Evolutionary conservation across 768 basidiomycete species (phyloP).

Genomic region (Wakefieldia striispora): DNA sequence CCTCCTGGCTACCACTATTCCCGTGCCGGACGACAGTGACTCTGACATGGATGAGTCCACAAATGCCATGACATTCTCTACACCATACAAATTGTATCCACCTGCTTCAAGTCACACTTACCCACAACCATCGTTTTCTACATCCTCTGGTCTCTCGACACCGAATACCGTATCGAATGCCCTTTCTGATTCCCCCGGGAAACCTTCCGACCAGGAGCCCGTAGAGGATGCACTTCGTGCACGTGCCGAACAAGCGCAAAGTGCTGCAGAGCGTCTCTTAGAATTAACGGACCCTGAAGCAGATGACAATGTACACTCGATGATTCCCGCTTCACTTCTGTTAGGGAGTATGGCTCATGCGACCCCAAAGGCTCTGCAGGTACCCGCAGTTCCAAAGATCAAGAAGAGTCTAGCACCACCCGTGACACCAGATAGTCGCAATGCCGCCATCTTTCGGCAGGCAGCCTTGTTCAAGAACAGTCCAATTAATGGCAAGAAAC

Average conservation of each 20-base stretch:
- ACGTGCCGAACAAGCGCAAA: slow-evolving; percentile 90
- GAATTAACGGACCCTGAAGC: slow-evolving; percentile 85
- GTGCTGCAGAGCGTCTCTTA: slow-evolving; percentile 82
- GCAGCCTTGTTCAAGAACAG: slow-evolving; percentile 83
- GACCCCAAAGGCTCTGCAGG: slow-evolving; percentile 39
- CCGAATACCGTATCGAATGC: slow-evolving; percentile 55
- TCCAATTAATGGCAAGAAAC: slow-evolving; percentile 54
- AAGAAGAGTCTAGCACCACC: slow-evolving; percentile 41
- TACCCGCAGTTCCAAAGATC: slow-evolving; percentile 34
- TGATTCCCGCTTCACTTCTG: slow-evolving; percentile 54
- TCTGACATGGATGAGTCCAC: slow-evolving; percentile 57
- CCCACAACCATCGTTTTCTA: slow-evolving; percentile 50
- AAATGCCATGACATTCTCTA: slow-evolving; percentile 71
- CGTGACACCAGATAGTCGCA: slow-evolving; percentile 63
- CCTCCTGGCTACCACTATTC: slow-evolving; percentile 67
- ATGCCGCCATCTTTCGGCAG: slow-evolving; percentile 60
- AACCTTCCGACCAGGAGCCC: slow-evolving; percentile 46
- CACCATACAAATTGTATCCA: slow-evolving; percentile 55
- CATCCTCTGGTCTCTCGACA: slow-evolving; percentile 49
- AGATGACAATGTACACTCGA: slow-evolving; percentile 48
- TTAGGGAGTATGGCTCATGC: slow-evolving; percentile 39
- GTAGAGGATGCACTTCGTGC: slow-evolving; percentile 85
- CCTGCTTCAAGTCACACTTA: slow-evolving; percentile 39
- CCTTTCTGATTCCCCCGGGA: slow-evolving; percentile 50
- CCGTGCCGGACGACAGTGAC: slow-evolving; percentile 74